Percentiles rank a stretch among this genome's conserved stretches.
Conservation (phyloP, 2,329 filamentous ascomycete species). For the Monosporascus sp. region DNA sequence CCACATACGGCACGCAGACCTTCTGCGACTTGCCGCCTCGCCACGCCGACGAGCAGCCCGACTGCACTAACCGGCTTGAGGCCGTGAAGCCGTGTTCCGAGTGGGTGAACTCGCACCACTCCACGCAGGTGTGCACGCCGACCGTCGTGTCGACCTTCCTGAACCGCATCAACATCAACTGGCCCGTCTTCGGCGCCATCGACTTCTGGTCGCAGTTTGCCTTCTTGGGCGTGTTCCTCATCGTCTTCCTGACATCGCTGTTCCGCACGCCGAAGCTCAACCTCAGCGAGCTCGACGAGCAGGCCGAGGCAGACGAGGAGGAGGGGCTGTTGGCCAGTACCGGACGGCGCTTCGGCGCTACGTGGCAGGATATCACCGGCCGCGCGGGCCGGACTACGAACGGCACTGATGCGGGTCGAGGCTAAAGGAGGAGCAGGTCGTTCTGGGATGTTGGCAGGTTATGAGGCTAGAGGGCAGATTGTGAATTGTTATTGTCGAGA, state of each 20-base stretch:
- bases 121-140: constrained; percentile 80
- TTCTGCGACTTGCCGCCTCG: constrained; percentile 73
- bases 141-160: constrained; percentile 89
- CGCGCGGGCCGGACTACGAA: too few species aligned
- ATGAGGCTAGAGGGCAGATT: neutral
- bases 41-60: constrained; percentile 60
- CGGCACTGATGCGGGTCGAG: too few species aligned
- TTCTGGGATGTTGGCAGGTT: constrained; percentile 1
- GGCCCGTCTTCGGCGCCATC: constrained; percentile 89
- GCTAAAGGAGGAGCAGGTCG: neutral
- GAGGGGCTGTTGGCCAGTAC: constrained; percentile 85
- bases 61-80: constrained; percentile 67
- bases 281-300: constrained; percentile 74
- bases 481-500: neutral
- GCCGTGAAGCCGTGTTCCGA: constrained; percentile 81
- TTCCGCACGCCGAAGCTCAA: constrained; percentile 77
- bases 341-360: constrained; percentile 73
- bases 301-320: constrained; percentile 87
- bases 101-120: constrained; percentile 61
- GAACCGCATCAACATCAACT: constrained; percentile 87
- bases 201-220: constrained; percentile 95
- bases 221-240: constrained; percentile 77
- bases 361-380: constrained; percentile 83
- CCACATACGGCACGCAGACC: constrained; percentile 89
- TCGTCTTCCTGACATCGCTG: constrained; percentile 73